Evolutionary conservation across 257 asterid genomes (phyloP), one percentile per base, ranked within the genome.

Genomic region (Rehmannia glutinosa): DNA sequence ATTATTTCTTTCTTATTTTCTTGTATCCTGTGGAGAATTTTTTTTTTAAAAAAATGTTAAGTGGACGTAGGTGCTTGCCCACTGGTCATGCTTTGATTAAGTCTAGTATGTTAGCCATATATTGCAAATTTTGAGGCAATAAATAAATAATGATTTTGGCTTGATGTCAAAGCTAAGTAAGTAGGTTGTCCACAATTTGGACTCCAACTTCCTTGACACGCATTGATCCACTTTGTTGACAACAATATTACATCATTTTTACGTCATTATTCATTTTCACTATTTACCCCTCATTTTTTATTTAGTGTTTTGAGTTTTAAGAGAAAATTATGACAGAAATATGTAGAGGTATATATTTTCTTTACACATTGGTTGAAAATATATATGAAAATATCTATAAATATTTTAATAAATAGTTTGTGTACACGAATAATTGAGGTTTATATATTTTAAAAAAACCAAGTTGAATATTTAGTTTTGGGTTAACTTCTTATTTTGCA

Each of bases 81-180:
- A 25, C 16, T 32, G 49, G 52, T 53, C 21, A 39, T 30, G 20
- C 54, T 21, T 74, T 54, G 72, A 70, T 77, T 62, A 63, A 32
- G 71, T 43, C 72, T 73, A 76, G 6, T 36, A 23, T 47, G 17
- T 33, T 69, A 56, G 77, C 57, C 10, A 64, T 8, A 15, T 71
- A 43, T 17, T 51, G 64, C 36, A 30, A 35, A 32, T 20, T 69
- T 49, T 33, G 62, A 16, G 32, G 55, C 64, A 69, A 64, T 51
- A 67, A 25, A 71, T 53, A 69, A 36, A 65, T 25, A 77, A 85
- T 83, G 80, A 88, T 87, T 73, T 51, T 76, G 71, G 81, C 88
- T 88, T 88, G 76, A 74, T 83, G 89, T 83, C 79, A 80, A 83
- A 83, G 96, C 70, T 70, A 88, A 88, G 96, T 70, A 88, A 88